phyloP scores from a whole-genome alignment of 2,329 filamentous ascomycete species.

The Alternaria arbusti region DNA sequence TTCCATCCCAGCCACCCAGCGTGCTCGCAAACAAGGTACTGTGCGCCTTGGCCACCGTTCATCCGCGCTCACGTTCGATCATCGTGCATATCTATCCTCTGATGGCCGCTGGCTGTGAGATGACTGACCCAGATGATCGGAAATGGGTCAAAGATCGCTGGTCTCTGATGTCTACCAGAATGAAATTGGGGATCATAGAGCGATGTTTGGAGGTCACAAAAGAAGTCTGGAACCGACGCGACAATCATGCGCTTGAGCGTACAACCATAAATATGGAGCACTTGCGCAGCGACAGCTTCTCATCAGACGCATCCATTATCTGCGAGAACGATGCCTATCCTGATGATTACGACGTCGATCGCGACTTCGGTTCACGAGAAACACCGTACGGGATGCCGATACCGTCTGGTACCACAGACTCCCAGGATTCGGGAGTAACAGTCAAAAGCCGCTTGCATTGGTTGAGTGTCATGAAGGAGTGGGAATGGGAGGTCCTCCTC shows the following conservation, averaged over 20 bases:
- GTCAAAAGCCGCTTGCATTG: conserved; percentile 72
- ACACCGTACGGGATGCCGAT: not conserved
- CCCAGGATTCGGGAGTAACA: conserved; percentile 65
- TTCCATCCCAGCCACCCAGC: conserved; percentile 64
- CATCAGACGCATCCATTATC: conserved; percentile 23
- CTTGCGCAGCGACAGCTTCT: conserved; percentile 13
- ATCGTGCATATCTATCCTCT: conserved; percentile 75
- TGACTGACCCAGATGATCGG: conserved; percentile 64
- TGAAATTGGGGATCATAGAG: conserved; percentile 72
- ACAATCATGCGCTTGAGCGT: conserved; percentile 55
- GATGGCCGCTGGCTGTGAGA: conserved; percentile 71
- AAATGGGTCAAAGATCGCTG: conserved; percentile 70
- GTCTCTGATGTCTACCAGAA: conserved; percentile 64
- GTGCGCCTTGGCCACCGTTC: conserved; percentile 67
- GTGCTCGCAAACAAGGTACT: conserved; percentile 68
- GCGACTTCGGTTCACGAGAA: conserved; percentile 28
- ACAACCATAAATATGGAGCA: not conserved
- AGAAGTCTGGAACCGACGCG: conserved; percentile 71
- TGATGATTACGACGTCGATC: conserved; percentile 23
- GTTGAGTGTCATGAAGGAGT: conserved; percentile 74
- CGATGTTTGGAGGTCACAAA: conserved; percentile 68
- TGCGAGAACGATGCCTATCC: conserved; percentile 28
- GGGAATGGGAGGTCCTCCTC: conserved; percentile 65
- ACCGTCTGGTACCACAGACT: conserved; percentile 31
- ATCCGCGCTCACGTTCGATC: conserved; percentile 65